These are phyloP conservation scores for Auriscalpium microsporum DNA, from an alignment of 768 basidiomycete genomes.

Conservation along the genomic window DNA sequence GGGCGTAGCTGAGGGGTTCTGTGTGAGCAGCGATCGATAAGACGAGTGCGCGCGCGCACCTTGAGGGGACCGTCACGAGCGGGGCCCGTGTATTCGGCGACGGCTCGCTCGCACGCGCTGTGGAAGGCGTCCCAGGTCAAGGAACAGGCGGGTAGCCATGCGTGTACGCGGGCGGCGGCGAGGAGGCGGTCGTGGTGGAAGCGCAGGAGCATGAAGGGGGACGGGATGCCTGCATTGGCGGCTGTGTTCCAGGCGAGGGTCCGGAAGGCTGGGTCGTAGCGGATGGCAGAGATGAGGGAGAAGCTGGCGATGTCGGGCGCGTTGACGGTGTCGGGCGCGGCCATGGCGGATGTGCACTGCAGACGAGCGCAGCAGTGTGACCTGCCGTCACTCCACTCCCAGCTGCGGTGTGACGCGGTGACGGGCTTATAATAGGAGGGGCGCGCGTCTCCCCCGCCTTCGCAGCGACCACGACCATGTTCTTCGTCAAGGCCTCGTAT, in stretches of 20 bases:
- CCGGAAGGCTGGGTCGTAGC: slow-evolving; percentile 47
- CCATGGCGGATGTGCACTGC: neutral
- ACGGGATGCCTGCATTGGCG: slow-evolving; percentile 38
- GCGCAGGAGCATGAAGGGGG: slow-evolving; percentile 51
- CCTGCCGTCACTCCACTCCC: neutral
- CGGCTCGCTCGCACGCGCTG: slow-evolving; percentile 36
- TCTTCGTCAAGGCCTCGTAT: slow-evolving; percentile 76
- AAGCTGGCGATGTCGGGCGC: slow-evolving; percentile 6
- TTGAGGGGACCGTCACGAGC: slow-evolving; percentile 8
- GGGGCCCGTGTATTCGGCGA: slow-evolving; percentile 17
- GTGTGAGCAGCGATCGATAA: neutral
- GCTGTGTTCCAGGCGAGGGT: slow-evolving; percentile 47
- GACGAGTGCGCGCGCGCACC: neutral
- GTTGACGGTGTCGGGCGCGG: neutral
- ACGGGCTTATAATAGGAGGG: neutral
- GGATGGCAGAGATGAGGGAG: slow-evolving; percentile 43
- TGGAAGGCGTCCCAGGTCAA: slow-evolving; percentile 35
- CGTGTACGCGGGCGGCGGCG: slow-evolving; percentile 40
- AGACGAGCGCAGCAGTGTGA: neutral
- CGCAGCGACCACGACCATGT: slow-evolving; percentile 33
- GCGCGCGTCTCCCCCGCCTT: neutral
- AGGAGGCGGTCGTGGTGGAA: slow-evolving; percentile 55
- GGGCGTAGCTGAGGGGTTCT: slow-evolving; percentile 41
- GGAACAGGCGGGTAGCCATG: slow-evolving; percentile 34
- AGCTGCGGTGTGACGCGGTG: neutral